Evolutionary conservation across 2,329 filamentous ascomycete species (phyloP), one percentile per base, ranked within the genome.

Genomic region (Pseudohalonectria lignicola): DNA sequence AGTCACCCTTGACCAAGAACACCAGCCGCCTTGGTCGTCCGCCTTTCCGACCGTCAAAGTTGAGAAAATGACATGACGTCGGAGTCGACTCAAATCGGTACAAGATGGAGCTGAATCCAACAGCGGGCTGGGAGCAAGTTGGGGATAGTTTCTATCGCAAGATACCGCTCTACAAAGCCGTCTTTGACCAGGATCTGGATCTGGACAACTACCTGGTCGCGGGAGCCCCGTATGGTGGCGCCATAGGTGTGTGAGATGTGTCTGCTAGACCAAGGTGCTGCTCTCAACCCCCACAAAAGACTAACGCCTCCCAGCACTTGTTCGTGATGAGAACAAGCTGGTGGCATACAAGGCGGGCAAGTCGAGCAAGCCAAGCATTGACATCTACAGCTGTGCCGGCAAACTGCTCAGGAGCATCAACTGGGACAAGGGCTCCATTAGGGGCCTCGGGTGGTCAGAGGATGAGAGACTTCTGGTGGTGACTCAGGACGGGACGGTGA

Each of bases 71-170:
- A n/a, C n/a, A n/a, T n/a, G n/a, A n/a, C n/a, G n/a, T n/a, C n/a
- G n/a, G n/a, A n/a, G n/a, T n/a, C n/a, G n/a, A n/a, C n/a, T n/a
- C n/a, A n/a, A n/a, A n/a, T n/a, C n/a, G n/a, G n/a, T n/a, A n/a
- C n/a, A n/a, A n/a, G n/a, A 77, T 78, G 74, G 74, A 76, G 51
- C 61, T 64, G 46, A 62, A 74, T 60, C 71, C 88, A 53, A 86
- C 86, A 51, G 83, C 86, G 52, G 86, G 90, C 60, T 98, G 92
- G 92, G 87, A 94, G 68, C 83, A 77, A 61, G 78, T 96, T 48
- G 92, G 86, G 55, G 84, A 93, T 61, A 82, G 78, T 53, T 96
- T 93, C 70, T 98, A 96, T 66, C 85, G 90, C 59, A 95, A 94
- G 67, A 80, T 85, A 41, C 84, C 90, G 61, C 76, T 94, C 43